These are phyloP conservation scores for Terfezia boudieri DNA, from an alignment of 495 filamentous ascomycete genomes.

Conservation along the genomic window DNA sequence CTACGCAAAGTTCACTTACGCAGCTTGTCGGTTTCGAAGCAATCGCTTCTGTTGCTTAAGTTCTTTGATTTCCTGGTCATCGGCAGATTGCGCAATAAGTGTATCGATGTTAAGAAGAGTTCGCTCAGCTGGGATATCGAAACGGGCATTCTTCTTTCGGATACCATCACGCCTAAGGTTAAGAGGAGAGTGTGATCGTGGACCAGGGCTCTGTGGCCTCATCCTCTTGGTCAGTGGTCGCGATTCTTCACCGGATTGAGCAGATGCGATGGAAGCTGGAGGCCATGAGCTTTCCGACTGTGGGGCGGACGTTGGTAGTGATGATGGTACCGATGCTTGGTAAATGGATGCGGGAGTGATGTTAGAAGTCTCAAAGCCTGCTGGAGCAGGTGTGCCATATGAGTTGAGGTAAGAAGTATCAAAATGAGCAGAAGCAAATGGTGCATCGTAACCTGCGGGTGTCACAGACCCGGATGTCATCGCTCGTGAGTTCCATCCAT, in stretches of 20 bases:
- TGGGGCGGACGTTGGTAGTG: constrained; percentile 22
- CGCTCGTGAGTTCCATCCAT: constrained; percentile 18
- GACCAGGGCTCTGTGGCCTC: constrained; percentile 44
- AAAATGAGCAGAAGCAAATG: constrained; percentile 19
- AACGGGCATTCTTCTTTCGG: constrained; percentile 97
- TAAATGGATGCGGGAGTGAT: constrained; percentile 23
- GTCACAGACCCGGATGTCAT: constrained; percentile 24
- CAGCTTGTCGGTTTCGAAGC: constrained; percentile 83
- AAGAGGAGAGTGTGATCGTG: constrained; percentile 60
- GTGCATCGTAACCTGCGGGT: constrained; percentile 20
- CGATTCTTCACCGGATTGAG: constrained; percentile 32
- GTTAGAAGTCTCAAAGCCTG: not conserved
- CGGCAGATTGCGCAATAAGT: constrained; percentile 64
- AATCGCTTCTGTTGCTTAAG: constrained; percentile 95
- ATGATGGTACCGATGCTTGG: constrained; percentile 25
- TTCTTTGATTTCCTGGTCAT: constrained; percentile 92
- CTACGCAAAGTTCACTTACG: constrained; percentile 36
- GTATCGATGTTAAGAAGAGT: constrained; percentile 89
- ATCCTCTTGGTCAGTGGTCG: constrained; percentile 48
- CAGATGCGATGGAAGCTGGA: constrained; percentile 26
- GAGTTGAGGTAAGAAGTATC: constrained; percentile 18
- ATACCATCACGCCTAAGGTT: constrained; percentile 65
- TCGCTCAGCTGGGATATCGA: constrained; percentile 87
- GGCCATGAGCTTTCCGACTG: constrained; percentile 34
- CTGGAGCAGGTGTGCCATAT: constrained; percentile 2